A percentile compares a stretch with the other conserved stretches of the same genome.
Conservation (phyloP, 371 early-diverging fungal genomes). For the Apophysomyces trapeziformis region DNA sequence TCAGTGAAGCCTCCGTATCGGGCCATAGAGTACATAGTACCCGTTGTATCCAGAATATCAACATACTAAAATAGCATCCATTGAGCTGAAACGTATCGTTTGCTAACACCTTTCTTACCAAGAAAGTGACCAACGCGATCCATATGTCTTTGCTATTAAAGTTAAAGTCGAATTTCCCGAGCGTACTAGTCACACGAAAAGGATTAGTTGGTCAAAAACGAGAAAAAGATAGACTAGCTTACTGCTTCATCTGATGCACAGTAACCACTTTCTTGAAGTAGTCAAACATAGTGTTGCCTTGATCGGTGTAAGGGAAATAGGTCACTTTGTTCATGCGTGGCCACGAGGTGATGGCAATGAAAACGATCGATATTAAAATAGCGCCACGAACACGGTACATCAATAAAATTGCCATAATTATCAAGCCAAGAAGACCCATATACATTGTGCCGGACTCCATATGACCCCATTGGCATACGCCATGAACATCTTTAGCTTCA, state of each 20-base stretch:
- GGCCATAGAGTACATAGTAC: constrained; percentile 78
- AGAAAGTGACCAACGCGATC: constrained; percentile 77
- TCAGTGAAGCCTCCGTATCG: constrained; percentile 75
- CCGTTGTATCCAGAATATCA: constrained; percentile 80
- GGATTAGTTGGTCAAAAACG: not conserved
- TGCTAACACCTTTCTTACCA: constrained; percentile 17
- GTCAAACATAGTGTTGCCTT: constrained; percentile 65
- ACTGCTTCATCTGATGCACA: constrained; percentile 59
- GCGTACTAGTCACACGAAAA: constrained; percentile 31
- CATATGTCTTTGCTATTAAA: constrained; percentile 64
- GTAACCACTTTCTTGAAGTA: constrained; percentile 73
- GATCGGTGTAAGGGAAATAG: constrained; percentile 68
- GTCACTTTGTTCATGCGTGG: constrained; percentile 65
- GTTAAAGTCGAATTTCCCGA: constrained; percentile 66
- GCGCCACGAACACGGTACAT: constrained; percentile 72
- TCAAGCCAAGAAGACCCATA: constrained; percentile 74
- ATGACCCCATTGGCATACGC: constrained; percentile 56
- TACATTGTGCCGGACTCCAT: constrained; percentile 71
- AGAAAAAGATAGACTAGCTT: not conserved
- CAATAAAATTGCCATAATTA: constrained; percentile 67
- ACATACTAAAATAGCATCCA: constrained; percentile 50
- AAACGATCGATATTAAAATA: constrained; percentile 71
- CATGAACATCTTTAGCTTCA: constrained; percentile 46
- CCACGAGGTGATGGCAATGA: constrained; percentile 71
- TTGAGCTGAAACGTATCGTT: not conserved